phyloP scores from a whole-genome alignment of 1,284 basidiomycete genomes.

The Leccinum pachyderme region DNA sequence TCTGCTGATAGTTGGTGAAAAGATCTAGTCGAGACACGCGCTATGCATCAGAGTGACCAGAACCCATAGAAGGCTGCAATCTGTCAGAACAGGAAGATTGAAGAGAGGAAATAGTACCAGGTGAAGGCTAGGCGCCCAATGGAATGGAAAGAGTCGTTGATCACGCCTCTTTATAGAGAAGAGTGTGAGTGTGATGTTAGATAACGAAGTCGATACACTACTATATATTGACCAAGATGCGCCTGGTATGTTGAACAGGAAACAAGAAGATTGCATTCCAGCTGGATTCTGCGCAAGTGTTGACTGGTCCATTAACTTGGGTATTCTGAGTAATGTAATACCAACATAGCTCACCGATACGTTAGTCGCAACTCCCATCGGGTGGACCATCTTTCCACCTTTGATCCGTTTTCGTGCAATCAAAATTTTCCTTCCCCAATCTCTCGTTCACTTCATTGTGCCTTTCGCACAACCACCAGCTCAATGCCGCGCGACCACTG shows the following conservation, averaged over 20 bases:
- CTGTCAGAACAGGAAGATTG: background rate
- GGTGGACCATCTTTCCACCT: constrained; percentile 89
- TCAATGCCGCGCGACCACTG: constrained; percentile 62
- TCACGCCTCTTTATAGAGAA: background rate
- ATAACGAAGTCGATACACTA: background rate
- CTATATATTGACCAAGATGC: background rate
- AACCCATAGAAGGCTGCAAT: background rate
- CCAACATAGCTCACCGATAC: constrained; percentile 11
- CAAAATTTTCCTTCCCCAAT: constrained; percentile 80
- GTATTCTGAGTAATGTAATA: background rate
- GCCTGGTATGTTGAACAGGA: constrained; percentile 1
- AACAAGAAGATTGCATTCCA: background rate
- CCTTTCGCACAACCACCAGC: constrained; percentile 84
- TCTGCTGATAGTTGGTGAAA: background rate
- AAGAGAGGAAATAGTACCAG: background rate
- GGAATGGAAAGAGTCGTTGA: background rate
- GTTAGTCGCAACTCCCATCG: constrained; percentile 85
- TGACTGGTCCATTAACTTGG: background rate
- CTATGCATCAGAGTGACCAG: background rate
- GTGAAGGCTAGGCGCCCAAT: background rate
- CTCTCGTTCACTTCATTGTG: constrained; percentile 90
- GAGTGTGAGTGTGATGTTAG: background rate
- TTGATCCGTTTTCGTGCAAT: constrained; percentile 77
- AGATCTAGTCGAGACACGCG: background rate
- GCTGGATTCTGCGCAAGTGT: too few relatives aligned